These are phyloP conservation scores for Suillus placidus DNA, from an alignment of 768 basidiomycete species.

Conservation along the genomic window DNA sequence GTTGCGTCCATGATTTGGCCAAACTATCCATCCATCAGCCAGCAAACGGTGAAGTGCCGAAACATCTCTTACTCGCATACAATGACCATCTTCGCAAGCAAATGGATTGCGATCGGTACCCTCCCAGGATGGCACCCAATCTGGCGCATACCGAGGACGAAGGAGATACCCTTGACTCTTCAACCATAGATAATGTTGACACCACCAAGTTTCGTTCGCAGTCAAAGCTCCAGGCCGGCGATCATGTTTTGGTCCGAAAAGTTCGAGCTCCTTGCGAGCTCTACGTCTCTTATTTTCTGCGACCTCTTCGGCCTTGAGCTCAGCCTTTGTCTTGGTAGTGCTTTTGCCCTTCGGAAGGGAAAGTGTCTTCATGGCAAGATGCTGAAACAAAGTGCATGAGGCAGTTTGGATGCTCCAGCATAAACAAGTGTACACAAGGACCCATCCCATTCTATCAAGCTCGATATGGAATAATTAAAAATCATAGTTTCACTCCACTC, in stretches of 20 bases:
- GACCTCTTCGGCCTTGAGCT: neutral
- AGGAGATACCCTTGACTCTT: slow-evolving; percentile 33
- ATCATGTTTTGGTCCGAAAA: neutral
- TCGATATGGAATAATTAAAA: neutral
- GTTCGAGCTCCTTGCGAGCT: slow-evolving; percentile 1
- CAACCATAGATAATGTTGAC: slow-evolving; percentile 34
- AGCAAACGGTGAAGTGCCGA: neutral
- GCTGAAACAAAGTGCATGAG: too few species aligned
- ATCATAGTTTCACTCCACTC: neutral
- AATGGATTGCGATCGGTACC: slow-evolving; percentile 2
- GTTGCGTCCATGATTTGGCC: slow-evolving; percentile 32
- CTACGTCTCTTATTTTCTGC: slow-evolving; percentile 3
- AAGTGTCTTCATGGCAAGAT: too few species aligned
- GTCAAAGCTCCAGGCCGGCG: neutral
- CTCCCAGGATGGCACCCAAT: slow-evolving; percentile 40
- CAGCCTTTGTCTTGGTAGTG: neutral
- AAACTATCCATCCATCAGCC: slow-evolving; percentile 1
- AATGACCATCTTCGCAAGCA: slow-evolving; percentile 15
- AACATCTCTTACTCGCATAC: neutral
- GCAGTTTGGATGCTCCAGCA: neutral
- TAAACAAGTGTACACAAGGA: neutral
- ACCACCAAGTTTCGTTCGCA: slow-evolving; percentile 14
- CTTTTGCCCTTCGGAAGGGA: too few species aligned
- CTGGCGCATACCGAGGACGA: slow-evolving; percentile 34
- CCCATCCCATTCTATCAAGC: too few species aligned